Base-by-base conservation (phyloP, 2,329 filamentous ascomycete genomes). In the Diplodia scrobiculata region DNA sequence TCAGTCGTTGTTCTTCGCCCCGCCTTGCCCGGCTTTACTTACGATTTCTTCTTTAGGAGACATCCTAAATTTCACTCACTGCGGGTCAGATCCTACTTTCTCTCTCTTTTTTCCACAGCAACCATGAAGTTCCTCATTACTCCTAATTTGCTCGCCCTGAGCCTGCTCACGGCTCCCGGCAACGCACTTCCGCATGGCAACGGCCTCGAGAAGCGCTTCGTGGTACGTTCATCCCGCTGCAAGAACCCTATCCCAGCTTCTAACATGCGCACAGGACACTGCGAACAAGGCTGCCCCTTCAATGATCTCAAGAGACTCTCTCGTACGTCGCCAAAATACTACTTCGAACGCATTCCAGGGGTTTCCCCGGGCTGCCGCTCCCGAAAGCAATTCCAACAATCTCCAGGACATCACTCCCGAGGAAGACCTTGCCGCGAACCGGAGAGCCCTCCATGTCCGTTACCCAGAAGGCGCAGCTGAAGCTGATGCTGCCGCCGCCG, bases 121-220 rank as follows among this genome's bases (percentile, higher is more conserved):
- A 60, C 27, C 19, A 60, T 60, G 55, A 60, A 60, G 55, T 60
- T 60, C 38, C 38, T 29, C n/a, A 10, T 48, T 27, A 19, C 38
- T 21, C 29, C 55, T 13, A 60, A 60, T 25, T 41, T 60, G 38
- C 25, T 60, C 14, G 55, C 55, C 34, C 36, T 60, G 55, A 48
- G 55, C 55, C 41, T 60, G 10, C 25, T 60, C 25, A 41, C 55
- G 25, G 38, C 38, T 32, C 25, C 55, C 6, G 38, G 55, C 25
- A 60, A 41, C 55, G 55, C 55, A 10, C 38, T 60, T 29, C 55
- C 55, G 1, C 55, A 60, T 41, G 55, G 55, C 38, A 60, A 60
- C 27, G 38, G 38, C 11, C n/a, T 60, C 17, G 55, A 60, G 38
- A 47, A 13, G 38, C 55, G 55, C 38, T 60, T 60, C 38, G 55